phyloP scores from a whole-genome alignment of 768 basidiomycete genomes.

The Suillus ampliporus region DNA sequence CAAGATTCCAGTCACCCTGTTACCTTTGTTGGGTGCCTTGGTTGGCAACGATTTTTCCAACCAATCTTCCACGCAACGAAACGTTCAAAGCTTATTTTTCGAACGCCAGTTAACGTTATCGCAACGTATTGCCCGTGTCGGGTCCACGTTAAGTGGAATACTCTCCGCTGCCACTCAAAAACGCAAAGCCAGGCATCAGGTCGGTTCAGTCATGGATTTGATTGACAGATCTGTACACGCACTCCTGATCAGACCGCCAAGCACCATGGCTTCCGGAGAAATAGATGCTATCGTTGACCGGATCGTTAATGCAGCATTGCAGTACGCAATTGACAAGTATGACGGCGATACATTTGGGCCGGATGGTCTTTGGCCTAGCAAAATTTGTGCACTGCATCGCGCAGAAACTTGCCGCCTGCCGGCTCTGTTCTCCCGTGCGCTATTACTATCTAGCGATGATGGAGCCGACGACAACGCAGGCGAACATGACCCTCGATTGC shows the following conservation, averaged over 20 bases:
- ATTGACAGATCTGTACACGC: constrained; percentile 70
- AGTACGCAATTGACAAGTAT: constrained; percentile 75
- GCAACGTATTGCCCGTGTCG: constrained; percentile 73
- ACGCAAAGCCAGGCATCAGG: constrained; percentile 56
- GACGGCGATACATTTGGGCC: constrained; percentile 46
- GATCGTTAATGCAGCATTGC: constrained; percentile 74
- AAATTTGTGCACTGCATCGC: constrained; percentile 67
- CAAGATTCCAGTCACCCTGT: constrained; percentile 68
- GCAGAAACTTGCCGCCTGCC: constrained; percentile 60
- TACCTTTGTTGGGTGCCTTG: constrained; percentile 79
- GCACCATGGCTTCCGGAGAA: constrained; percentile 62
- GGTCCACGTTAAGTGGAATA: constrained; percentile 59
- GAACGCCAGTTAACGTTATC: constrained; percentile 58
- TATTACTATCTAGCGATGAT: constrained; percentile 26
- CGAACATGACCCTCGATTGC: constrained; percentile 20
- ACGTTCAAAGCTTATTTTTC: constrained; percentile 70
- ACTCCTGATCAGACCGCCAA: constrained; percentile 56
- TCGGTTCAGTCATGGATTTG: constrained; percentile 77
- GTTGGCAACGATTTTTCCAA: constrained; percentile 83
- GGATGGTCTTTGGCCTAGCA: constrained; percentile 57
- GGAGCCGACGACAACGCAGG: constrained; percentile 2
- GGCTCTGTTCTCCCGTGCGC: constrained; percentile 54
- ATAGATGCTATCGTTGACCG: constrained; percentile 67
- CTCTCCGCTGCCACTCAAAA: constrained; percentile 55
- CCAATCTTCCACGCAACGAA: constrained; percentile 51